Evolutionary conservation across 1,139 yeast genomes (phyloP).

Genomic region (Lodderomyces elongisporus): DNA sequence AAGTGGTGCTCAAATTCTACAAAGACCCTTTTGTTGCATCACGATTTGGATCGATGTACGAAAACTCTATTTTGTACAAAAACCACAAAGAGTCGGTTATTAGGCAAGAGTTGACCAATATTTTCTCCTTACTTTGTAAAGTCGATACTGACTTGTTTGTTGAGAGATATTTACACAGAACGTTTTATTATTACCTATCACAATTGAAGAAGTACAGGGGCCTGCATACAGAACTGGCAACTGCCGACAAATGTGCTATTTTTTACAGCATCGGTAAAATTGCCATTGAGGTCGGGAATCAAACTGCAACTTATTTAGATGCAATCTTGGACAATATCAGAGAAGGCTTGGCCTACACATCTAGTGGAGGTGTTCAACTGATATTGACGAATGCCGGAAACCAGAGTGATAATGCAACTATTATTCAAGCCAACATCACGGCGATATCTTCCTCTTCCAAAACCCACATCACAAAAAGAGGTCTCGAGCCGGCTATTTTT

Average conservation of each 20-base stretch:
- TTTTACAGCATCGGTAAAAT: slow-evolving; percentile 83
- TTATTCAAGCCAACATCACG: slow-evolving; percentile 10
- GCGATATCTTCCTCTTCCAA: slow-evolving; percentile 43
- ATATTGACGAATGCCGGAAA: slow-evolving; percentile 38
- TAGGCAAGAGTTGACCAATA: slow-evolving; percentile 75
- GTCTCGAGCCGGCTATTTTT: slow-evolving; percentile 82
- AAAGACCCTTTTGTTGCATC: slow-evolving; percentile 44
- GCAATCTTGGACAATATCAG: slow-evolving; percentile 78
- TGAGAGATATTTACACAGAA: slow-evolving; percentile 73
- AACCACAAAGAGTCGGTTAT: slow-evolving; percentile 74
- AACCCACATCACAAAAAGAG: slow-evolving; percentile 56
- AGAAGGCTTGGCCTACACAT: slow-evolving; percentile 62
- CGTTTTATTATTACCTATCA: slow-evolving; percentile 70
- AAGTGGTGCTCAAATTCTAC: slow-evolving; percentile 73
- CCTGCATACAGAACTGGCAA: slow-evolving; percentile 37
- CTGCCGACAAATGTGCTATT: slow-evolving; percentile 67
- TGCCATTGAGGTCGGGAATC: slow-evolving; percentile 77
- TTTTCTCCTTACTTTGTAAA: slow-evolving; percentile 76
- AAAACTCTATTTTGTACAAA: slow-evolving; percentile 66
- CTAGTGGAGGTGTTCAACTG: slow-evolving; percentile 38
- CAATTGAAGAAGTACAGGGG: slow-evolving; percentile 68
- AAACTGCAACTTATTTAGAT: slow-evolving; percentile 83
- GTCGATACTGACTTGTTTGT: slow-evolving; percentile 77
- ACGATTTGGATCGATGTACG: slow-evolving; percentile 73
- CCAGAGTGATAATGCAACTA: slow-evolving; percentile 12